Evolutionary conservation across 225 moss, liverwort and hornwort genomes (phyloP).

Genomic region (Takakia lepidozioides): DNA sequence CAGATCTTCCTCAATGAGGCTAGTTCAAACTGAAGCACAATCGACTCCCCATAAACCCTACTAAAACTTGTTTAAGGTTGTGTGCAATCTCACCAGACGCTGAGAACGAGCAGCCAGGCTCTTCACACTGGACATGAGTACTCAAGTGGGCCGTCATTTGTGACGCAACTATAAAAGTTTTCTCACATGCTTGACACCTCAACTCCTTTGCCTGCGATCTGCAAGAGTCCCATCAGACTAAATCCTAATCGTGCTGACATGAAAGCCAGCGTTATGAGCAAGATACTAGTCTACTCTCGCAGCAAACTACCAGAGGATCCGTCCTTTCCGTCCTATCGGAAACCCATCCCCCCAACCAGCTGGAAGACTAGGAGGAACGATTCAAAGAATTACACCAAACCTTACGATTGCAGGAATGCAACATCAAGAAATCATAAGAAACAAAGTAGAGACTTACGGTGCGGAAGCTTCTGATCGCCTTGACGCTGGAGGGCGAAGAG

Average conservation of each 20-base stretch:
- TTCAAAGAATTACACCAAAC: background rate
- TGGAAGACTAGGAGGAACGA: background rate
- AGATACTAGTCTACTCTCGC: background rate
- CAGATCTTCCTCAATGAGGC: too few species aligned
- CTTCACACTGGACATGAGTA: slow-evolving; percentile 45
- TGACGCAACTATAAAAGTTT: slow-evolving; percentile 28
- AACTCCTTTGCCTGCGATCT: slow-evolving; percentile 34
- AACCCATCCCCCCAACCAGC: background rate
- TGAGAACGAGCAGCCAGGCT: slow-evolving; percentile 42
- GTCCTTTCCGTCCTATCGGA: background rate
- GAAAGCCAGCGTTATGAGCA: too few species aligned
- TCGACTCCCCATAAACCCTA: background rate
- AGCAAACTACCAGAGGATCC: background rate
- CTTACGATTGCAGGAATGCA: background rate
- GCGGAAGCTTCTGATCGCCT: background rate
- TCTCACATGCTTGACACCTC: slow-evolving; percentile 49
- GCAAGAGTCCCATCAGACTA: slow-evolving; percentile 9
- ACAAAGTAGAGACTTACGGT: background rate
- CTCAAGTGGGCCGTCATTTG: slow-evolving; percentile 44
- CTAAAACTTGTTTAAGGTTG: background rate
- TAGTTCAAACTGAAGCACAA: background rate
- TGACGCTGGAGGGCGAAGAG: background rate
- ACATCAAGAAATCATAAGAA: background rate
- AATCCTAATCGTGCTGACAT: too few species aligned
- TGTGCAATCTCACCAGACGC: slow-evolving; percentile 33